Conservation (phyloP, 768 basidiomycete genomes). For the Rhizopogon roseolus region DNA sequence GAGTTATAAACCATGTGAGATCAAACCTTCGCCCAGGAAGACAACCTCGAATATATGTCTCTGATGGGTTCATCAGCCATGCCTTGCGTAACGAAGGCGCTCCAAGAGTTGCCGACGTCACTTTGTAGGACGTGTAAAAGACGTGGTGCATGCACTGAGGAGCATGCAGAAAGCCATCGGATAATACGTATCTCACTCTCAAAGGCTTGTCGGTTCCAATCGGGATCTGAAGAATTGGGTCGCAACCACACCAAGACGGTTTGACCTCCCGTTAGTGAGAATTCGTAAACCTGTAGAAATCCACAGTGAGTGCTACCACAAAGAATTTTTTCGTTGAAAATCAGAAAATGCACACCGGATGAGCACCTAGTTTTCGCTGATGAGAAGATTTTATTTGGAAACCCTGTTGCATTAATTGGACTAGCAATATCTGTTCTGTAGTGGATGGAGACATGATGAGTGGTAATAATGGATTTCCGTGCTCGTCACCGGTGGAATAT, state of each 20-base stretch:
- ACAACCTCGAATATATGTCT: not conserved
- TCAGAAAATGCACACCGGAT: not conserved
- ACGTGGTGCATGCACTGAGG: not conserved
- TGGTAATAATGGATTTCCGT: no score
- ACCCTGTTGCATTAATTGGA: not conserved
- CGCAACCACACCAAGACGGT: conserved; percentile 1
- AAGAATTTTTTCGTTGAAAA: not conserved
- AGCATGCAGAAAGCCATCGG: conserved; percentile 1
- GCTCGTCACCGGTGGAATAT: not conserved
- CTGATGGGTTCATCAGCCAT: not conserved
- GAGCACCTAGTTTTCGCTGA: not conserved
- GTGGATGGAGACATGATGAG: not conserved
- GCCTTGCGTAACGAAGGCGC: not conserved
- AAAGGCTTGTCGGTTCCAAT: not conserved
- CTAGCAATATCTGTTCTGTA: not conserved
- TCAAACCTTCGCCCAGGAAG: conserved; percentile 1
- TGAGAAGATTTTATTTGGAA: not conserved
- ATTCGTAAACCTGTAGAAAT: conserved; percentile 2
- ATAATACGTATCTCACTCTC: not conserved
- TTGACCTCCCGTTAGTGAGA: not conserved
- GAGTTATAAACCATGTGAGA: not conserved
- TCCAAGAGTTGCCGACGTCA: not conserved
- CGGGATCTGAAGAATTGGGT: not conserved
- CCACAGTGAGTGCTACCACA: not conserved
- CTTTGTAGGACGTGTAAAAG: not conserved